Conservation (phyloP, 2,329 filamentous ascomycete genomes). For the Graphilbum ipis-grandicollis region DNA sequence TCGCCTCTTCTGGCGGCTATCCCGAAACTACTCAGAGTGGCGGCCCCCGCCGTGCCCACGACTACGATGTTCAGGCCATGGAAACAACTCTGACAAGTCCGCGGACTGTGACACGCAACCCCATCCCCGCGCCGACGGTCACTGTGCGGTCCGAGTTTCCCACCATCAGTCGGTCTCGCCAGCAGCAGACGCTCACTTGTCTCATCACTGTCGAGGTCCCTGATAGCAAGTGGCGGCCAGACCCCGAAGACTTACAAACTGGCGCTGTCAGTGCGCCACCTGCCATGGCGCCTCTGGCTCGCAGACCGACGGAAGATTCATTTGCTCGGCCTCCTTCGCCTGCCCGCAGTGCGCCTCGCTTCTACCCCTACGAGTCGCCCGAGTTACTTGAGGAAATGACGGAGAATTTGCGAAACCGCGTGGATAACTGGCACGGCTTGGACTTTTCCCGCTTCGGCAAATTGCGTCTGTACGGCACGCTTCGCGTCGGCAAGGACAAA, state of each 20-base stretch:
- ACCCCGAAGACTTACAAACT: constrained; percentile 60
- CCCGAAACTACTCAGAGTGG: constrained; percentile 56
- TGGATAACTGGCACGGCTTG: constrained; percentile 96
- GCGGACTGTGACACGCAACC: constrained; percentile 56
- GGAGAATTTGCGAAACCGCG: constrained; percentile 66
- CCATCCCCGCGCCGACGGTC: constrained; percentile 80
- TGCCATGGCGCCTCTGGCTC: not conserved
- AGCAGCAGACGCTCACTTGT: constrained; percentile 90
- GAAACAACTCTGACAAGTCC: constrained; percentile 68
- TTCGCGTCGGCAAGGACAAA: constrained; percentile 90
- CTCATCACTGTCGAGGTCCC: constrained; percentile 86
- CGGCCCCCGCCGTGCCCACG: constrained; percentile 55
- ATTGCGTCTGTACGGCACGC: constrained; percentile 70
- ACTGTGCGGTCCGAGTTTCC: constrained; percentile 94
- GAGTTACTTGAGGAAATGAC: constrained; percentile 72
- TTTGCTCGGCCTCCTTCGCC: constrained; percentile 43
- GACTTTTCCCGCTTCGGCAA: constrained; percentile 91
- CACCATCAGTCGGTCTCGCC: constrained; percentile 75
- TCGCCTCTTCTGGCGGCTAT: constrained; percentile 64
- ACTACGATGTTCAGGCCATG: constrained; percentile 94
- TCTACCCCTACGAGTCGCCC: constrained; percentile 56
- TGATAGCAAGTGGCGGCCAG: constrained; percentile 77
- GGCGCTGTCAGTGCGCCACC: constrained; percentile 20
- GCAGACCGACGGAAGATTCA: constrained; percentile 28
- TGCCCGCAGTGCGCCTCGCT: constrained; percentile 35